Evolutionary conservation across 495 filamentous ascomycete species (phyloP).

Genomic region (Haplographium delicatum): DNA sequence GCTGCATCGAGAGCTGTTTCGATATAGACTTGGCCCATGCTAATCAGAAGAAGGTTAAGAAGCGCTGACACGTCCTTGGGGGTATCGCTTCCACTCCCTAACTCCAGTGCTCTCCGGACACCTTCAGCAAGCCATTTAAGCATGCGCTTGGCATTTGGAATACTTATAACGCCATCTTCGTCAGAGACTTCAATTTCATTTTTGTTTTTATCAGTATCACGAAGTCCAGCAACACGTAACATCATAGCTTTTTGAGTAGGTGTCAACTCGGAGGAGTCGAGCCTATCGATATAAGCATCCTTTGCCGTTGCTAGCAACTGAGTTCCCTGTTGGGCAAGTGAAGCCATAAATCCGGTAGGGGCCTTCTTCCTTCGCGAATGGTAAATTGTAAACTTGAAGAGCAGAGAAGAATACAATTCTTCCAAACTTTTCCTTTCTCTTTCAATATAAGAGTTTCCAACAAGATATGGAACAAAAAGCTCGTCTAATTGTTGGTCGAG

Average conservation of each 20-base stretch:
- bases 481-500: slow-evolving; percentile 97
- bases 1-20: slow-evolving; percentile 91
- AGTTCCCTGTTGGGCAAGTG: slow-evolving; percentile 77
- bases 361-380: slow-evolving; percentile 80
- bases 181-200: slow-evolving; percentile 86
- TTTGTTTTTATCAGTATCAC: slow-evolving; percentile 42
- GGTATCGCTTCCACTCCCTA: slow-evolving; percentile 79
- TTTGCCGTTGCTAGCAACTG: slow-evolving; percentile 77
- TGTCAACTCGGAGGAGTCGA: slow-evolving; percentile 81
- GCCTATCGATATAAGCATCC: slow-evolving; percentile 74
- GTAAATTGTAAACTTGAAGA: slow-evolving; percentile 93
- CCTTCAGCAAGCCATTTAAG: slow-evolving; percentile 96
- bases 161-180: slow-evolving; percentile 75
- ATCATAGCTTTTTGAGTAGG: slow-evolving; percentile 81
- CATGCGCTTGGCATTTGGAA: slow-evolving; percentile 91
- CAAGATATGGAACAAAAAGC: slow-evolving; percentile 91
- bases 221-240: slow-evolving; percentile 71
- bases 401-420: slow-evolving; percentile 83
- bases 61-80: slow-evolving; percentile 91
- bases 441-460: slow-evolving; percentile 93
- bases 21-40: slow-evolving; percentile 91
- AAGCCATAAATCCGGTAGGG: slow-evolving; percentile 83
- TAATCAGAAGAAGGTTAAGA: slow-evolving; percentile 74
- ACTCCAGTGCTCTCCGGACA: slow-evolving; percentile 85
- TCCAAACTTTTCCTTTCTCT: slow-evolving; percentile 85